Evolutionary conservation across 306 rosid species (phyloP).

Genomic region (Casuarina cunninghamiana): DNA sequence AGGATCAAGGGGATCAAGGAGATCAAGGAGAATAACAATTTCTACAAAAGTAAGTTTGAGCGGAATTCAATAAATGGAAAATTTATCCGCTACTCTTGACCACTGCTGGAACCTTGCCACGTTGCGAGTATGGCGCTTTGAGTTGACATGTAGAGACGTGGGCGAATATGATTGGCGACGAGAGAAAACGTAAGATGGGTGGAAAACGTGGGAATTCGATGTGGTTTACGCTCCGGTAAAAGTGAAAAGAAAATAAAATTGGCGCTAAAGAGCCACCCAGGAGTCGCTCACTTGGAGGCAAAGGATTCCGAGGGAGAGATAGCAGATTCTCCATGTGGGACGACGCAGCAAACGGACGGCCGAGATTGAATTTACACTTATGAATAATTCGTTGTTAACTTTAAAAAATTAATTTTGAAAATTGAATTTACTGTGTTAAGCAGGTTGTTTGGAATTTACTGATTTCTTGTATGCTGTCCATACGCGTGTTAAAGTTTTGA

Average conservation of each 20-base stretch:
- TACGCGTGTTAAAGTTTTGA: too few species aligned
- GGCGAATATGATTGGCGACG: conserved; percentile 3
- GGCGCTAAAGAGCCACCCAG: conserved; percentile 54
- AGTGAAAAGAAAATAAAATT: conserved; percentile 25
- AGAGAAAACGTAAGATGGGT: background rate
- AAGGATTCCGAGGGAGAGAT: background rate
- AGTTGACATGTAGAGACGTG: conserved; percentile 10
- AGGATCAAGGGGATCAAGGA: conserved; percentile 40
- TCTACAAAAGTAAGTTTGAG: conserved; percentile 21
- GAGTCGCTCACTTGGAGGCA: conserved; percentile 31
- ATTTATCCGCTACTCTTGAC: conserved; percentile 8
- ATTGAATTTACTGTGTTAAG: background rate
- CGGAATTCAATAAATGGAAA: background rate
- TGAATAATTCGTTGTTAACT: background rate
- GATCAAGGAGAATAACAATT: conserved; percentile 2
- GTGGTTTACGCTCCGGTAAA: conserved; percentile 26
- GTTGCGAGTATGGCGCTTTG: background rate
- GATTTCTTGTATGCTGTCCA: too few species aligned
- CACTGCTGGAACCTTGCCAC: conserved; percentile 10
- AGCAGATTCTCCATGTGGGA: background rate
- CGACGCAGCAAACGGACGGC: conserved; percentile 4
- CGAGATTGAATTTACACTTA: conserved; percentile 10
- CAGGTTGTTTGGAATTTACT: too few species aligned
- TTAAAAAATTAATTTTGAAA: background rate
- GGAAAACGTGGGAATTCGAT: conserved; percentile 16